phyloP scores from a whole-genome alignment of 495 filamentous ascomycete species.

The Letharia lupina region DNA sequence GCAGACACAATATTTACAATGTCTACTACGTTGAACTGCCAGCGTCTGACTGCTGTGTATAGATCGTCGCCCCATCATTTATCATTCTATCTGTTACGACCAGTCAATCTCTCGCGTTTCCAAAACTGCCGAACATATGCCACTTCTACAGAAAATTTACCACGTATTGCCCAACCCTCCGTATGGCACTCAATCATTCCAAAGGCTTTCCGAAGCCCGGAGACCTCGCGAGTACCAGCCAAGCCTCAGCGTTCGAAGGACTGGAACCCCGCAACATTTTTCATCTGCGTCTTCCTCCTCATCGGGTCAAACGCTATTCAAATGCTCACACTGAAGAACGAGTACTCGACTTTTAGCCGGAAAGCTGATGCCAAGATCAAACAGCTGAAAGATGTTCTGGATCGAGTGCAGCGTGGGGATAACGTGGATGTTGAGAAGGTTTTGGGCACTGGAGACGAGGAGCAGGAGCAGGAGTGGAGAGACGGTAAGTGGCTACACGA shows the following conservation, averaged over 20 bases:
- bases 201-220: constrained; percentile 33
- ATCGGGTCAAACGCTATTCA: constrained; percentile 94
- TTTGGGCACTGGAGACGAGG: constrained; percentile 69
- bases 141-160: constrained; percentile 35
- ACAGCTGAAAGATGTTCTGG: constrained; percentile 72
- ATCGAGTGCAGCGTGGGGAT: constrained; percentile 73
- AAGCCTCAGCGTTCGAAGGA: constrained; percentile 51
- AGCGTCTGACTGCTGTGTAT: neutral
- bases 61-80: neutral
- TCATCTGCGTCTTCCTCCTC: constrained; percentile 80
- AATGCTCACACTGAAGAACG: constrained; percentile 70
- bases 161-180: constrained; percentile 53
- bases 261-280: constrained; percentile 92
- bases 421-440: constrained; percentile 80
- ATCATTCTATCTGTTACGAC: neutral
- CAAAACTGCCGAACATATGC: constrained; percentile 16
- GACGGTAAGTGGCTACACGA: constrained; percentile 47
- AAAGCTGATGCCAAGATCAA: constrained; percentile 71
- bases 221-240: constrained; percentile 14
- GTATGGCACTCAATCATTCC: constrained; percentile 66
- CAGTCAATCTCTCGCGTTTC: neutral
- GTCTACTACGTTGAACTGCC: neutral
- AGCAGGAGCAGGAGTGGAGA: constrained; percentile 79
- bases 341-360: constrained; percentile 61
- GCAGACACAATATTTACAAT: neutral